Conservation (phyloP, 1,284 basidiomycete genomes). For the Phellopilus nigrolimitatus region DNA sequence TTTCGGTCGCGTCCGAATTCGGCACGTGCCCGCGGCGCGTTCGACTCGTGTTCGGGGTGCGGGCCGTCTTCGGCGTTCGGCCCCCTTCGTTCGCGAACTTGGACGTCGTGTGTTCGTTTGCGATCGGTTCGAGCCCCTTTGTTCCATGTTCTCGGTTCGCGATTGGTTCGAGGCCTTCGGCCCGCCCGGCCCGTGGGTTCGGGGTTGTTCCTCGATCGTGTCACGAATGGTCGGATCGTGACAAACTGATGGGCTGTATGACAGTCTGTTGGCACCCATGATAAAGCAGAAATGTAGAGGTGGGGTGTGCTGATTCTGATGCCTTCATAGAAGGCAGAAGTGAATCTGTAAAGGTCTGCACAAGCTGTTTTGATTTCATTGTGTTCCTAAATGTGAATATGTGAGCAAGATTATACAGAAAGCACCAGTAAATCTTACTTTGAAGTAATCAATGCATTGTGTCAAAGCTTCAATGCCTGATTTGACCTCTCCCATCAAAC, state of each 20-base stretch:
- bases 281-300: constrained; percentile 10
- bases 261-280: constrained; percentile 1
- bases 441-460: background rate
- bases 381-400: background rate
- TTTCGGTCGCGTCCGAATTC: no score
- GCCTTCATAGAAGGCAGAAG: no score
- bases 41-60: no score
- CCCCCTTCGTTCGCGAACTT: no score
- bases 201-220: background rate
- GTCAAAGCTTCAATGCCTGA: background rate
- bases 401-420: background rate
- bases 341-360: background rate
- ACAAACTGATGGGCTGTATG: background rate
- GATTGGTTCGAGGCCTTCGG: no score
- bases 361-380: no score
- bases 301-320: constrained; percentile 4
- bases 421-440: constrained; percentile 1
- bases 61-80: no score
- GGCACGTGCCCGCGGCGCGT: no score
- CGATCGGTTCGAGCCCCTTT: no score
- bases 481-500: background rate
- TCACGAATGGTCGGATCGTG: background rate
- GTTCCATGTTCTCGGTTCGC: no score
- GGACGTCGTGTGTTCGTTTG: no score
- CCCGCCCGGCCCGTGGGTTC: background rate